These are phyloP conservation scores for Urtica urens DNA, from an alignment of 306 rosid genomes.

Conservation along the genomic window DNA sequence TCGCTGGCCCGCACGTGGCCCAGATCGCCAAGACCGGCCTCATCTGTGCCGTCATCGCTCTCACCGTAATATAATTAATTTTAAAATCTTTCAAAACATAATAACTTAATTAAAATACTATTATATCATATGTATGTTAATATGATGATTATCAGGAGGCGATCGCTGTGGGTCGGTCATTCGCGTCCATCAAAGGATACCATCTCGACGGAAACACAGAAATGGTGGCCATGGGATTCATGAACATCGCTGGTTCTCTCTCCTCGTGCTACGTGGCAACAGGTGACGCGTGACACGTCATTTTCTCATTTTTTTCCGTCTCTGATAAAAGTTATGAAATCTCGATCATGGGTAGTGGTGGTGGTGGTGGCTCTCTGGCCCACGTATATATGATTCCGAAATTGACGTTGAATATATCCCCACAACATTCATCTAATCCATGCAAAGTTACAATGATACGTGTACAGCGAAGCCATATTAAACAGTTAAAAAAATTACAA, in stretches of 20 bases:
- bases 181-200: slow-evolving; percentile 73
- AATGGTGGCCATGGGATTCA: slow-evolving; percentile 84
- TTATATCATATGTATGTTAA: no score
- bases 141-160: slow-evolving; percentile 34
- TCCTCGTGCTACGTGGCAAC: slow-evolving; percentile 87
- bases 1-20: slow-evolving; percentile 48
- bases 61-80: slow-evolving; percentile 76
- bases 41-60: slow-evolving; percentile 63
- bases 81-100: neutral
- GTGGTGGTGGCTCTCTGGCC: neutral
- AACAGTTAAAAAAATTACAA: no score
- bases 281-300: slow-evolving; percentile 28
- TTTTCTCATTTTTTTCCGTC: neutral
- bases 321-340: neutral
- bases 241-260: slow-evolving; percentile 81
- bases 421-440: no score
- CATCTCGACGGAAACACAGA: slow-evolving; percentile 88
- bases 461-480: no score
- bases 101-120: no score
- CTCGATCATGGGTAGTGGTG: neutral
- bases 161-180: slow-evolving; percentile 85
- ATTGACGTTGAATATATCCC: no score
- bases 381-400: neutral
- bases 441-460: no score
- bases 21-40: slow-evolving; percentile 69